Evolutionary conservation across 495 filamentous ascomycete species (phyloP).

Genomic region (Neurospora sp.): DNA sequence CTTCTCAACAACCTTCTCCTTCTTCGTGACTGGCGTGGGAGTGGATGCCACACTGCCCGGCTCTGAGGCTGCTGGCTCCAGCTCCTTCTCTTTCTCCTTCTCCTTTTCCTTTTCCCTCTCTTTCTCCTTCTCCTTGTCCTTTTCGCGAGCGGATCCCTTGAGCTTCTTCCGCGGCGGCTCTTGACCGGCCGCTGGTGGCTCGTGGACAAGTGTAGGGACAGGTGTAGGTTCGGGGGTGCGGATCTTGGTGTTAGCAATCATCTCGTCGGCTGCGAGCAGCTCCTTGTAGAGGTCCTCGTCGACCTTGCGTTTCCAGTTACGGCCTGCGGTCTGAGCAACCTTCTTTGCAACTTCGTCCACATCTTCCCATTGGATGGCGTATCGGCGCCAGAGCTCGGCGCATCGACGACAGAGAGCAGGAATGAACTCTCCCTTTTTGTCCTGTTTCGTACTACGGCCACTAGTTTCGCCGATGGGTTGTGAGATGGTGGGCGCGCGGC

Average conservation of each 20-base stretch:
- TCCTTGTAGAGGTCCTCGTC: slow-evolving; percentile 89
- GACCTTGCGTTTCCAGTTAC: slow-evolving; percentile 75
- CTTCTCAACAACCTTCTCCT: slow-evolving; percentile 50
- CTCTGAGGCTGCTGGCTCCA: slow-evolving; percentile 36
- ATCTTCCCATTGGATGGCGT: slow-evolving; percentile 92
- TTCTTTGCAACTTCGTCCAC: slow-evolving; percentile 91
- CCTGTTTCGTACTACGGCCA: slow-evolving; percentile 49
- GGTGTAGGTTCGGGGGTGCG: slow-evolving; percentile 34
- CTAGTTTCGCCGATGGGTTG: slow-evolving; percentile 58
- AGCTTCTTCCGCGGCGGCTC: slow-evolving; percentile 48
- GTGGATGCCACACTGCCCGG: slow-evolving; percentile 12
- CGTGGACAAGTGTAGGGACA: slow-evolving; percentile 3
- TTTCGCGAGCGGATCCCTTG: slow-evolving; percentile 20
- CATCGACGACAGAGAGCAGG: slow-evolving; percentile 84
- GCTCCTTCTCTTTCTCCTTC: slow-evolving; percentile 23
- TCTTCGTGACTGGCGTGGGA: slow-evolving; percentile 39
- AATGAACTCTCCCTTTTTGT: slow-evolving; percentile 66
- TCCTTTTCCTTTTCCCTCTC: slow-evolving; percentile 7
- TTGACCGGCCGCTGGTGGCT: slow-evolving; percentile 8
- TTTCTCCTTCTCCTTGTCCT: slow-evolving; percentile 35
- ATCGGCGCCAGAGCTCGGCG: slow-evolving; percentile 85
- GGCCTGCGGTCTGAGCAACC: slow-evolving; percentile 68
- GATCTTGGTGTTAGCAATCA: slow-evolving; percentile 35
- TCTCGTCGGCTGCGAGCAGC: slow-evolving; percentile 43
- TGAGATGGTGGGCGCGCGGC: slow-evolving; percentile 75